Evolutionary conservation across 2,329 filamentous ascomycete genomes (phyloP).

Genomic region (Penicillium rolfsii): DNA sequence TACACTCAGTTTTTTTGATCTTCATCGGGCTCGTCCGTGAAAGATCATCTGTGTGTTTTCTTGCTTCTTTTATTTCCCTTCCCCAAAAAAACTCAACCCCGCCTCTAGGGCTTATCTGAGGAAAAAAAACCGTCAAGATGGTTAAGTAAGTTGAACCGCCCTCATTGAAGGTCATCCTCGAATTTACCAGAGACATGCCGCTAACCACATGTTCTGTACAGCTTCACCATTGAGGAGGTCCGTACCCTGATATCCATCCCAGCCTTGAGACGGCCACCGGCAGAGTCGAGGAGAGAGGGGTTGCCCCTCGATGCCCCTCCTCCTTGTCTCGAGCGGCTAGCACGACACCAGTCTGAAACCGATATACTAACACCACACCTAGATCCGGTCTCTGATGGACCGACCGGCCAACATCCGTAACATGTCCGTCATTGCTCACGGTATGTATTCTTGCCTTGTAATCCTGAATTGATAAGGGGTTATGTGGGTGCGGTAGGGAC

Average conservation of each 20-base stretch:
- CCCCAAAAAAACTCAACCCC: conserved; percentile 30
- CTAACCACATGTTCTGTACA: conserved; percentile 51
- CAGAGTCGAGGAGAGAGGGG: not conserved
- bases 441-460: conserved; percentile 47
- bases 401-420: conserved; percentile 71
- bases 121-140: conserved; percentile 82
- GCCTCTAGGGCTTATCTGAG: conserved; percentile 45
- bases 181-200: conserved; percentile 9
- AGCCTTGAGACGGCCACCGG: not conserved
- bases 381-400: conserved; percentile 55
- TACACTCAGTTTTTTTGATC: conserved; percentile 45
- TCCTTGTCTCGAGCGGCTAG: not conserved
- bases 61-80: conserved; percentile 31
- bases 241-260: conserved; percentile 34
- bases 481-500: not conserved
- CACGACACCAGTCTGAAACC: not conserved
- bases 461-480: not conserved
- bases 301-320: not conserved
- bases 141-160: conserved; percentile 80
- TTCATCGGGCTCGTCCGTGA: conserved; percentile 51
- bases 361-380: conserved; percentile 13
- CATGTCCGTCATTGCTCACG: conserved; percentile 99
- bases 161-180: not conserved
- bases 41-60: conserved; percentile 47
- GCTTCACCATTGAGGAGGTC: conserved; percentile 96